These are phyloP conservation scores for Erysimum cheiri DNA, from an alignment of 441 rosid species.

Conservation along the genomic window DNA sequence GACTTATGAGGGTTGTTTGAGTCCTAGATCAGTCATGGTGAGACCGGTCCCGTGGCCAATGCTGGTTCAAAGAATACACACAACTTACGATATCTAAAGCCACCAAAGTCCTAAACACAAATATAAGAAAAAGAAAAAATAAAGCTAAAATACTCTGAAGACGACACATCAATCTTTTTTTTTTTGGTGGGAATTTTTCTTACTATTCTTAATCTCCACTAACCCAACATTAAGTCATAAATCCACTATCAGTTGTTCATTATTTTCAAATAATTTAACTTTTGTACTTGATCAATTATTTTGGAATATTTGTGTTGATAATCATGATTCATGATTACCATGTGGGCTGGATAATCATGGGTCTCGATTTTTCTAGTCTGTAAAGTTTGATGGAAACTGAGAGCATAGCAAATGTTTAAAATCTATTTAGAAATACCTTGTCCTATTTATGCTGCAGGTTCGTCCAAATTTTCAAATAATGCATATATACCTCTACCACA, in stretches of 20 bases:
- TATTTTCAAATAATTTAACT: slow-evolving; percentile 37
- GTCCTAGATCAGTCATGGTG: background rate
- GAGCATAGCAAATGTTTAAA: slow-evolving; percentile 20
- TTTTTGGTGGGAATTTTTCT: no score
- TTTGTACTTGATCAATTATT: slow-evolving; percentile 35
- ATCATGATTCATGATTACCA: slow-evolving; percentile 41
- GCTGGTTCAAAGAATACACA: background rate
- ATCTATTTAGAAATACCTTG: slow-evolving; percentile 5
- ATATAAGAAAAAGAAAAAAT: background rate
- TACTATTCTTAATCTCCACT: slow-evolving; percentile 32
- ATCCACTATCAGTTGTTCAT: slow-evolving; percentile 44
- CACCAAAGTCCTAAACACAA: background rate
- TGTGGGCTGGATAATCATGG: slow-evolving; percentile 45
- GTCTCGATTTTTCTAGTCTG: slow-evolving; percentile 38
- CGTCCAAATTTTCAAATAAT: background rate
- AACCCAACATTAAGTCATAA: slow-evolving; percentile 38
- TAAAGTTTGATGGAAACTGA: slow-evolving; percentile 36
- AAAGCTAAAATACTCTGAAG: background rate
- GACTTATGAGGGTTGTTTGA: background rate
- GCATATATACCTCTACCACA: background rate
- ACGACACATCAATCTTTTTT: background rate
- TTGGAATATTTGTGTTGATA: slow-evolving; percentile 19
- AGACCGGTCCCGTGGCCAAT: background rate
- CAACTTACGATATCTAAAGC: background rate
- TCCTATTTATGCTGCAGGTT: background rate